Conservation (phyloP, 352 stramenopile genomes). For the Hyaloperonospora arabidopsidis region DNA sequence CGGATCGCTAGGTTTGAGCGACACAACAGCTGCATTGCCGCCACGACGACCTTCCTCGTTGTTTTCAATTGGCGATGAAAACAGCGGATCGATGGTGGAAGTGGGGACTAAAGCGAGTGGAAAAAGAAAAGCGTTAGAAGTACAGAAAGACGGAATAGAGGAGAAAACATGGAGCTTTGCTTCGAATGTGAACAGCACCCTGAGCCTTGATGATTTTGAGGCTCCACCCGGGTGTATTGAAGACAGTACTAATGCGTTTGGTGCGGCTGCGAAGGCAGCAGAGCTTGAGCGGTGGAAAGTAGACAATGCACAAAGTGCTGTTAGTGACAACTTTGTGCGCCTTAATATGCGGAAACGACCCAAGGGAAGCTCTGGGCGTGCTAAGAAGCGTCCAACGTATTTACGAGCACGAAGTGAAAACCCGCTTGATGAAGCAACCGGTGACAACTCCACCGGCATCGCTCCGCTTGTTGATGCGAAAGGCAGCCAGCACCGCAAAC, state of each 20-base stretch:
- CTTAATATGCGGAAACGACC: conserved; percentile 75
- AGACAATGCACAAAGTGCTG: conserved; percentile 34
- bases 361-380: conserved; percentile 55
- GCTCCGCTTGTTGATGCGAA: conserved; percentile 22
- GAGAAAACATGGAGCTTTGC: conserved; percentile 30
- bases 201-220: conserved; percentile 42
- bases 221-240: conserved; percentile 1
- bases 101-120: conserved; percentile 2
- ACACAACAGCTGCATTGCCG: not conserved
- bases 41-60: not conserved
- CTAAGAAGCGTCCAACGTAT: conserved; percentile 63
- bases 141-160: conserved; percentile 11
- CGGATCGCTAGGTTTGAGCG: conserved; percentile 3
- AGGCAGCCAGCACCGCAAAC: conserved; percentile 23
- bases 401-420: conserved; percentile 34
- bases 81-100: not conserved
- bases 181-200: conserved; percentile 16
- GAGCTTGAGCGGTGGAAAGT: conserved; percentile 58
- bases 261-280: conserved; percentile 10
- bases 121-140: conserved; percentile 7
- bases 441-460: conserved; percentile 12
- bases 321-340: conserved; percentile 76
- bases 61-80: not conserved
- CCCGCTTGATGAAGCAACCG: conserved; percentile 16
- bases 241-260: not conserved